Conservation (phyloP, 495 filamentous ascomycete species). For the Bombardia bombarda region DNA sequence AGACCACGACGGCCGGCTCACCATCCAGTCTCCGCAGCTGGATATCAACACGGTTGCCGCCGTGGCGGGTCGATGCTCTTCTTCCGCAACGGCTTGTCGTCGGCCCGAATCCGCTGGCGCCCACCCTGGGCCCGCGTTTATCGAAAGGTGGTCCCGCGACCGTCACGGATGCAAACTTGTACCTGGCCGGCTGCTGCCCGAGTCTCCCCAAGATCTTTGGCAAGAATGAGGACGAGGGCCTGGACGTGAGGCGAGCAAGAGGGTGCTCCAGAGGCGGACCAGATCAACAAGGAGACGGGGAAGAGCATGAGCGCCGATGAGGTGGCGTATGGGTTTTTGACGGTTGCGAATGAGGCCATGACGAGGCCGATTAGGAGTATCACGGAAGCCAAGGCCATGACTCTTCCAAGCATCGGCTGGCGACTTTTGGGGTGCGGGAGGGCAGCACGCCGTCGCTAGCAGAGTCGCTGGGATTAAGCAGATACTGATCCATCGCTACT, state of each 20-base stretch:
- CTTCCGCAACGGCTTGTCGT: constrained; percentile 88
- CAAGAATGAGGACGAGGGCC: constrained; percentile 76
- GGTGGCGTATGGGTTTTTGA: constrained; percentile 83
- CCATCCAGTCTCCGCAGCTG: constrained; percentile 89
- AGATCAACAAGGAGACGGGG: constrained; percentile 62
- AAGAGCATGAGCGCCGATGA: constrained; percentile 78
- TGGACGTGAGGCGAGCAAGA: constrained; percentile 75
- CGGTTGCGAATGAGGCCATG: constrained; percentile 96
- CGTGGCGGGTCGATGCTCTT: constrained; percentile 82
- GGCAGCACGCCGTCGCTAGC: constrained; percentile 96
- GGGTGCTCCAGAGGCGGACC: constrained; percentile 68
- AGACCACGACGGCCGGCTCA: constrained; percentile 92
- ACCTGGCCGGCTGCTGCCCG: constrained; percentile 79
- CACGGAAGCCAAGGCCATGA: constrained; percentile 90
- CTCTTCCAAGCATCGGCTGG: constrained; percentile 79
- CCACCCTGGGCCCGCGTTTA: constrained; percentile 91
- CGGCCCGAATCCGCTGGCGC: constrained; percentile 91
- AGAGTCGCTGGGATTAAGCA: constrained; percentile 79
- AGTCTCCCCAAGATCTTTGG: constrained; percentile 98
- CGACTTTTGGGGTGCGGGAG: constrained; percentile 94
- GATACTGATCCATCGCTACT: constrained; percentile 86
- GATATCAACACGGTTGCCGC: constrained; percentile 98
- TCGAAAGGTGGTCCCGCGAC: constrained; percentile 85
- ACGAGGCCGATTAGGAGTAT: constrained; percentile 83
- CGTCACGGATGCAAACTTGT: constrained; percentile 90